These are phyloP conservation scores for Pinus tabuliformis DNA, from an alignment of 75 land plant species.

Conservation along the genomic window DNA sequence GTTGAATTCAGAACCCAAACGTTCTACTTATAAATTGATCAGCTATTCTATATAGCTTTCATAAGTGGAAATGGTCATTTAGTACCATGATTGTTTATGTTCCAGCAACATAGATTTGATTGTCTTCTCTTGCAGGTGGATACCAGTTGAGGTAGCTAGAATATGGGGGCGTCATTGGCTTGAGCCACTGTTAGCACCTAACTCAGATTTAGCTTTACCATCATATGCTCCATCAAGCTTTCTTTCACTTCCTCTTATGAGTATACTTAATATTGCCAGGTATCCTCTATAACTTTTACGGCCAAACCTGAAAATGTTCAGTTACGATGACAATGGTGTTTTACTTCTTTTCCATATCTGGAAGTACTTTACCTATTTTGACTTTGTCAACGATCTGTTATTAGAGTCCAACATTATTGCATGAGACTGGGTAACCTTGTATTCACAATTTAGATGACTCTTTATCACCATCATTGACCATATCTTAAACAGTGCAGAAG, in stretches of 20 bases:
- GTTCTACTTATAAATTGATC: background rate
- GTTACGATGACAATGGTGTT: background rate
- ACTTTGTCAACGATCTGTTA: background rate
- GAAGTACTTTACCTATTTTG: background rate
- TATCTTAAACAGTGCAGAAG: background rate
- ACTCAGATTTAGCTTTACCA: slow-evolving; percentile 55
- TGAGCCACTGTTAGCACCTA: slow-evolving; percentile 58
- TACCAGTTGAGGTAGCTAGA: slow-evolving; percentile 75
- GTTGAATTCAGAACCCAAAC: background rate
- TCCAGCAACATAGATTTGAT: background rate
- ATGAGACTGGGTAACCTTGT: background rate
- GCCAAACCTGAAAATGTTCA: background rate
- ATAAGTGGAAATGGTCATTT: background rate
- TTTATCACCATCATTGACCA: background rate
- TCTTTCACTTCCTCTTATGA: slow-evolving; percentile 78
- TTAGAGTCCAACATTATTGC: background rate
- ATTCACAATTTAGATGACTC: background rate
- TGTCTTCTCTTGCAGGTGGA: slow-evolving; percentile 59
- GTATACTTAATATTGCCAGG: slow-evolving; percentile 84
- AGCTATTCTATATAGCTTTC: background rate
- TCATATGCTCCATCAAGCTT: slow-evolving; percentile 57
- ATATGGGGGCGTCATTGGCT: slow-evolving; percentile 90
- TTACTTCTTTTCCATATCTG: background rate
- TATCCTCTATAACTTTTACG: slow-evolving; percentile 6
- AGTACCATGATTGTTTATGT: background rate